Base-by-base conservation (phyloP, 2,329 filamentous ascomycete genomes). In the Beauveria caledonica region DNA sequence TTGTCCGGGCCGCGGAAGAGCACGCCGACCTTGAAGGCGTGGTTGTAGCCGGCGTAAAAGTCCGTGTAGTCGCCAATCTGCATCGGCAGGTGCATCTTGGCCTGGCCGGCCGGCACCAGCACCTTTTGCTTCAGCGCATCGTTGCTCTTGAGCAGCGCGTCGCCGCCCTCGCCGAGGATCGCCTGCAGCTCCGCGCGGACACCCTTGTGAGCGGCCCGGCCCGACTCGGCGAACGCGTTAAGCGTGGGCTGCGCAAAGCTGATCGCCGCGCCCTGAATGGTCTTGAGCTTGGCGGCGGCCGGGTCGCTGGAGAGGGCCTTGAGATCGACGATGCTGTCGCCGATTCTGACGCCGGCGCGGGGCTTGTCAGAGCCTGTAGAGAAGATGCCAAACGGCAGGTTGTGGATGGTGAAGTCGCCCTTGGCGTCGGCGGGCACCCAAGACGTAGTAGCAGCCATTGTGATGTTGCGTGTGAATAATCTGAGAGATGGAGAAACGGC, bases 61-160 rank as follows among this genome's bases (percentile, higher is more conserved):
- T 94, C 90, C 2, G 89, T 90, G 70, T 93, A 93, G 69, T 93
- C 90, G 36, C 89, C 88, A 67, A 93, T 90, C 42, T 82, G 77
- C 78, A 94, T 83, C 1, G 90, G 90, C 1, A 93, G 67, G 64
- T 92, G 89, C 67, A 81, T 87, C 62, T 77, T 80, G n/a, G 86
- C 81, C 5, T 81, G 79, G 33, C 70, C 51, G 1, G 68, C 60
- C 7, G 66, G 66, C 5, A 76, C 7, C 15, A 74, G 60, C 7
- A 69, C 71, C 1, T 62, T 42, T 9, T 67, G 59, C 45, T 67
- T 68, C 0, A 77, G 69, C 1, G 63, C 61, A 13, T 69, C 64
- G 45, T 77, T 74, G 60, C 77, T 69, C 36, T 70, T 71, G 17
- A 78, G 69, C 0, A 75, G 39, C 0, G 66, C 62, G 1, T 81